These are phyloP conservation scores for Cryptomeria japonica DNA, from an alignment of 75 land plant species.

Conservation along the genomic window DNA sequence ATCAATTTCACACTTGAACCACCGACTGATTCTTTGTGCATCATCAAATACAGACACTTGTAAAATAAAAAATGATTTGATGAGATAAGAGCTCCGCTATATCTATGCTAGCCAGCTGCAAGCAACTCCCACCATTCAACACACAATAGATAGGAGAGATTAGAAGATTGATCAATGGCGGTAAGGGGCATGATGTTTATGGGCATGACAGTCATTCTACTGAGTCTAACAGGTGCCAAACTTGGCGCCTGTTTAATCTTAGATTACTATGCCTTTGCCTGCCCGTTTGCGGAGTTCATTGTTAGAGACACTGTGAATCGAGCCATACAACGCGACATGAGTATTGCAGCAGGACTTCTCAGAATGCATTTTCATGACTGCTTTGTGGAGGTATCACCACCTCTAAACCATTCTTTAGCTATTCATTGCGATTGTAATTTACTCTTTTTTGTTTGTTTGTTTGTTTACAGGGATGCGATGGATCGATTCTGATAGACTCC, in stretches of 20 bases:
- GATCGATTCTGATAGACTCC: slow-evolving; percentile 31
- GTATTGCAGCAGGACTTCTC: slow-evolving; percentile 38
- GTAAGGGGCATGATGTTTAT: background rate
- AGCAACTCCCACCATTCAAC: background rate
- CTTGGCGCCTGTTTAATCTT: slow-evolving; percentile 9
- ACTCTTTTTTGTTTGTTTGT: background rate
- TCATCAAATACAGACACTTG: background rate
- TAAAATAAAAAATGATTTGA: background rate
- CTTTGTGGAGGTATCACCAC: slow-evolving; percentile 32
- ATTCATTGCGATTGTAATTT: background rate
- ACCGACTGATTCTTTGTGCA: background rate
- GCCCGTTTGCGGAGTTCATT: slow-evolving; percentile 31
- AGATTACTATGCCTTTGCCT: slow-evolving; percentile 21
- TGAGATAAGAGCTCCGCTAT: background rate
- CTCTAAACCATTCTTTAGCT: background rate
- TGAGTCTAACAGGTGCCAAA: background rate
- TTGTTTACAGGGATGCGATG: slow-evolving; percentile 24
- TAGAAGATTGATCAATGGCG: background rate
- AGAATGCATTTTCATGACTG: slow-evolving; percentile 56
- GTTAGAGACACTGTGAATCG: slow-evolving; percentile 22
- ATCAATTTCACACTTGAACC: background rate
- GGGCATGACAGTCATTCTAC: background rate
- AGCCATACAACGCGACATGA: slow-evolving; percentile 28
- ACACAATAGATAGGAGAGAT: background rate
- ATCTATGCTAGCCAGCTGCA: background rate